Percentiles rank a stretch among this genome's conserved stretches.
phyloP scores from a whole-genome alignment of 805 yeast species.

The Vanderwaltozyma polyspora region DNA sequence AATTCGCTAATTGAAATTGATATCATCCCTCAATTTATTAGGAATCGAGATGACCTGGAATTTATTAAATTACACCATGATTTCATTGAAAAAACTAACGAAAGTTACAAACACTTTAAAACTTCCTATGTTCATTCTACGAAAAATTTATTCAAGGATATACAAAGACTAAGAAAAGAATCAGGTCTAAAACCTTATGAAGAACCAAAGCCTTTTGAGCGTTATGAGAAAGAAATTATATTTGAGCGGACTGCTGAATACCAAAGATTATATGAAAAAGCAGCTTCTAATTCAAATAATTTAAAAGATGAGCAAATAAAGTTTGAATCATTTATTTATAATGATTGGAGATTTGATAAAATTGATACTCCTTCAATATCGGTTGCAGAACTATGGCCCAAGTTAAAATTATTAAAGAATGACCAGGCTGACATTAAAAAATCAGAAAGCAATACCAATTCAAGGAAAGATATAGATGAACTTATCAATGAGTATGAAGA shows the following conservation, averaged over 20 bases:
- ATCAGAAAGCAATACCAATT: not conserved
- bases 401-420: too few species aligned
- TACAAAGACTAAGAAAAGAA: slow-evolving; percentile 37
- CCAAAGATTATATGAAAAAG: slow-evolving; percentile 24
- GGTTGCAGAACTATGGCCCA: slow-evolving; percentile 22
- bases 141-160: slow-evolving; percentile 48
- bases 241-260: slow-evolving; percentile 33
- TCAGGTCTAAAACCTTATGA: slow-evolving; percentile 28
- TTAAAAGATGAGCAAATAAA: slow-evolving; percentile 6
- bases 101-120: slow-evolving; percentile 3
- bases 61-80: slow-evolving; percentile 41
- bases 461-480: too few species aligned
- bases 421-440: not conserved
- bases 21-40: slow-evolving; percentile 45
- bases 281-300: slow-evolving; percentile 11
- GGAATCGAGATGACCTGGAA: slow-evolving; percentile 38
- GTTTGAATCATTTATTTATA: slow-evolving; percentile 13
- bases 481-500: too few species aligned
- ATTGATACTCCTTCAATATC: slow-evolving; percentile 27
- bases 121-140: slow-evolving; percentile 35
- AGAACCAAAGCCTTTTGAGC: slow-evolving; percentile 14
- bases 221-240: slow-evolving; percentile 14
- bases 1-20: slow-evolving; percentile 64
- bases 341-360: slow-evolving; percentile 13
- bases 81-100: slow-evolving; percentile 30